Evolutionary conservation across 1,139 yeast genomes (phyloP), one percentile per base, ranked within the genome.

Genomic region (Geotrichum cucujoidarum): DNA sequence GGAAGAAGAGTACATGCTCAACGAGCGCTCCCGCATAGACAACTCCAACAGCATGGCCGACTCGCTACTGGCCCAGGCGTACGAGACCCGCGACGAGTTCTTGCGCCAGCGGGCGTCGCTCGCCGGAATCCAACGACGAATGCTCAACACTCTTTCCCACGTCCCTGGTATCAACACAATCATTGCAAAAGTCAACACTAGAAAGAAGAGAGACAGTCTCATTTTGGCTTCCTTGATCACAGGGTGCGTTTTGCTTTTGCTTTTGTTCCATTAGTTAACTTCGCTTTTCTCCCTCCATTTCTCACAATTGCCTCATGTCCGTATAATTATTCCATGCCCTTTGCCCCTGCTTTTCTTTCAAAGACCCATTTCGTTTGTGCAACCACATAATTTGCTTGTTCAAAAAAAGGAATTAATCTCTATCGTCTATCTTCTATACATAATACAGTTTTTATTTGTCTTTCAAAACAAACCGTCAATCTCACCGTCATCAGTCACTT

Each of bases 401-500:
- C n/a, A n/a, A n/a, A n/a, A n/a, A n/a, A n/a, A n/a, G n/a, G 10
- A 24, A 24, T 24, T 24, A 24, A 6, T 24, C 27, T 24, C 6
- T 24, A 24, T 10, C 10, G 8, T 24, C 6, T 24, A 10, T 24
- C 27, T 24, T 30, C 33, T 13, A 30, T 30, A 30, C 17, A 30
- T 5, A 34, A 11, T 5, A 6, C n/a, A 17, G 8, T 16, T 37
- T 37, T 39, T 25, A 3, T 22, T 37, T 18, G 7, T 16, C 7
- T 4, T 43, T 66, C 75, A 90, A 68, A 90, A 90, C 72, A 92
- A 77, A 45, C 98, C 98, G 58, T 88, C 95, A 59, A 92, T 90
- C 64, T 89, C 95, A 53, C 97, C 97, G 52, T 88, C 83, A 44
- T 82, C 89, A 63, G 83, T 81, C 53, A 92, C 95, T 68, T 92